phyloP scores from a whole-genome alignment of 495 filamentous ascomycete species.

The Aspergillus leporis region DNA sequence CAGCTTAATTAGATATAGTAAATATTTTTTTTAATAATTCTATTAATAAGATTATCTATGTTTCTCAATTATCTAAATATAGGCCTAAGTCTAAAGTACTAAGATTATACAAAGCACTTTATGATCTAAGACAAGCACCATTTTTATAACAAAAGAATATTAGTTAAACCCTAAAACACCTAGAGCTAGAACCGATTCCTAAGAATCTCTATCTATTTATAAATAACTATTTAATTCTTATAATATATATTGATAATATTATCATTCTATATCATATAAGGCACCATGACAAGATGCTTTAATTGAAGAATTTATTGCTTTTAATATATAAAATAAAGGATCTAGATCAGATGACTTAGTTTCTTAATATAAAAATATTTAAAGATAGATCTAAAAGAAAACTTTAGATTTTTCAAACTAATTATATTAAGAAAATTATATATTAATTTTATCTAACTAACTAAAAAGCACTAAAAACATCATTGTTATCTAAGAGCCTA shows the following conservation, averaged over 20 bases:
- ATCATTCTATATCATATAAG: conserved; percentile 17
- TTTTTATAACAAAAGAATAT: conserved; percentile 25
- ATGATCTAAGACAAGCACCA: conserved; percentile 25
- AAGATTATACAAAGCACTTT: conserved; percentile 19
- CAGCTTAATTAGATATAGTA: too few relatives aligned
- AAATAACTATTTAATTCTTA: conserved; percentile 18
- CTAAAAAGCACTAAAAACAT: conserved; percentile 1
- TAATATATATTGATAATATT: conserved; percentile 30
- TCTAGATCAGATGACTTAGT: conserved; percentile 4
- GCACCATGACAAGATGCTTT: not conserved
- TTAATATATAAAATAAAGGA: conserved; percentile 11
- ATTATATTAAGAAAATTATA: conserved; percentile 22
- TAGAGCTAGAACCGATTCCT: conserved; percentile 19
- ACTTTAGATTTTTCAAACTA: conserved; percentile 21
- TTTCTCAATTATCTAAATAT: conserved; percentile 14
- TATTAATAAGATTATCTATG: conserved; percentile 20
- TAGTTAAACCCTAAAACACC: conserved; percentile 10
- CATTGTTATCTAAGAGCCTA: conserved; percentile 8
- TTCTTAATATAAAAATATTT: conserved; percentile 22
- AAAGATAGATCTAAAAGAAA: conserved; percentile 12
- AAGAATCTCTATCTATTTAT: conserved; percentile 23
- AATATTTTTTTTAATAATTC: conserved; percentile 26
- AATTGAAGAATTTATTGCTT: not conserved
- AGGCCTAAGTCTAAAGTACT: conserved; percentile 2
- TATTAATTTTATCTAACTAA: conserved; percentile 16